phyloP scores from a whole-genome alignment of 1,139 yeast species.

The Saccharomycopsis crataegensis region DNA sequence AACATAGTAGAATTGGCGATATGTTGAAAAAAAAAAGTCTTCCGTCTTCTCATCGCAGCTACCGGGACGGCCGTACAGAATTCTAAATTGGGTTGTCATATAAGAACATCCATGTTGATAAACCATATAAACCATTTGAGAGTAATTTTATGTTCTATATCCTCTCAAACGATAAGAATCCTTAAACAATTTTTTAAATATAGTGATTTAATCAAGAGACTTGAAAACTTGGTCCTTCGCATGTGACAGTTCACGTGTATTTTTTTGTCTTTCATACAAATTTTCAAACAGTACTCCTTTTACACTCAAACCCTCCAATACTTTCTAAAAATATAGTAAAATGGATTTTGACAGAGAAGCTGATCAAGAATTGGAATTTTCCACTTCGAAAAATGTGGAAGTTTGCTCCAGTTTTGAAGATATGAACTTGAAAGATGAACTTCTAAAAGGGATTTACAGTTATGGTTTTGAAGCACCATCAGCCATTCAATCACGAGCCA shows the following conservation, averaged over 20 bases:
- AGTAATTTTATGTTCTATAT: too few species aligned
- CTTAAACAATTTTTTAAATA: too few species aligned
- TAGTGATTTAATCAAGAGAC: too few species aligned
- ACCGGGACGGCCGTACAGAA: too few species aligned
- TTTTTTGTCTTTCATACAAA: neutral
- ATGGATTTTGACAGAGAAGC: conserved; percentile 20
- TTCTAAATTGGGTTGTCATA: too few species aligned
- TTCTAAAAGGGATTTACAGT: conserved; percentile 68
- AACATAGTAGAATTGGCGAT: too few species aligned
- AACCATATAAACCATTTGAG: too few species aligned
- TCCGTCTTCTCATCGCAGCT: neutral
- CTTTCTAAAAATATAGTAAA: neutral
- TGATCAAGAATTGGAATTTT: conserved; percentile 15
- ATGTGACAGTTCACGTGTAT: neutral
- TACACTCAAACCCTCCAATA: neutral
- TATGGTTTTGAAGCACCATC: conserved; percentile 95
- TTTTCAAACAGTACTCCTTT: neutral
- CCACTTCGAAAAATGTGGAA: conserved; percentile 15
- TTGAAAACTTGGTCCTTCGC: neutral
- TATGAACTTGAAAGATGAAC: conserved; percentile 66
- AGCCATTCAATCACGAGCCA: conserved; percentile 92
- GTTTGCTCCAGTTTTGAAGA: conserved; percentile 56
- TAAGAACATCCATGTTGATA: too few species aligned
- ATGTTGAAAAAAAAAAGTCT: neutral
- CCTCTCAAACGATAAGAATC: too few species aligned